Conservation (phyloP, 257 asterid species). For the Scutellaria barbata region DNA sequence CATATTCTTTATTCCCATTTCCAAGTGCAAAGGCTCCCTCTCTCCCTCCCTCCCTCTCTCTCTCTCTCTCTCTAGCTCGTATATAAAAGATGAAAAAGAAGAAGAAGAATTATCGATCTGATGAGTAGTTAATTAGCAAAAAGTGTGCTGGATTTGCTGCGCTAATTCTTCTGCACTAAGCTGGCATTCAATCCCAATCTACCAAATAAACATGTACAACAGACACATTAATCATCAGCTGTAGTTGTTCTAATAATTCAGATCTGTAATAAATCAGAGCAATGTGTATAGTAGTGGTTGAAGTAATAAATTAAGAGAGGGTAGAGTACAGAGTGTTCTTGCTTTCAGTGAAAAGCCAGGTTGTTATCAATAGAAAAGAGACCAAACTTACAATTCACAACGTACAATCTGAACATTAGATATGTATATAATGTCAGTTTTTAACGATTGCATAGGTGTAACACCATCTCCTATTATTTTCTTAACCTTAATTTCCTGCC, state of each 20-base stretch:
- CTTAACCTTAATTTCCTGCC: background rate
- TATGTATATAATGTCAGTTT: slow-evolving; percentile 1
- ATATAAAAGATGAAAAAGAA: background rate
- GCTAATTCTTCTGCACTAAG: slow-evolving; percentile 95
- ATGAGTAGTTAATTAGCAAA: slow-evolving; percentile 43
- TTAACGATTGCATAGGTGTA: slow-evolving; percentile 7
- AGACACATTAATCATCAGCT: background rate
- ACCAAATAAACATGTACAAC: slow-evolving; percentile 16
- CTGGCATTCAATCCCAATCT: slow-evolving; percentile 96
- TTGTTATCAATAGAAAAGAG: background rate
- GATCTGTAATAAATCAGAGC: slow-evolving; percentile 24
- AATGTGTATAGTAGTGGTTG: slow-evolving; percentile 26
- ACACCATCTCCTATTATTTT: background rate
- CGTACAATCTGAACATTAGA: background rate
- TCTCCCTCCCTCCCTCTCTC: background rate
- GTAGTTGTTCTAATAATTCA: background rate
- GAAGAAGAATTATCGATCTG: background rate
- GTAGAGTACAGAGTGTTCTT: slow-evolving; percentile 17
- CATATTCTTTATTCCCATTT: background rate
- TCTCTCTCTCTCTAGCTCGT: background rate
- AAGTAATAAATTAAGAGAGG: slow-evolving; percentile 10
- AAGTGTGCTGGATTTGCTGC: slow-evolving; percentile 82
- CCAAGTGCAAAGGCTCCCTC: background rate
- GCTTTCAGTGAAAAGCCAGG: slow-evolving; percentile 30
- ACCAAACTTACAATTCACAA: slow-evolving; percentile 3